These are phyloP conservation scores for Phytophthora pistaciae DNA, from an alignment of 352 stramenopile species.

Conservation along the genomic window DNA sequence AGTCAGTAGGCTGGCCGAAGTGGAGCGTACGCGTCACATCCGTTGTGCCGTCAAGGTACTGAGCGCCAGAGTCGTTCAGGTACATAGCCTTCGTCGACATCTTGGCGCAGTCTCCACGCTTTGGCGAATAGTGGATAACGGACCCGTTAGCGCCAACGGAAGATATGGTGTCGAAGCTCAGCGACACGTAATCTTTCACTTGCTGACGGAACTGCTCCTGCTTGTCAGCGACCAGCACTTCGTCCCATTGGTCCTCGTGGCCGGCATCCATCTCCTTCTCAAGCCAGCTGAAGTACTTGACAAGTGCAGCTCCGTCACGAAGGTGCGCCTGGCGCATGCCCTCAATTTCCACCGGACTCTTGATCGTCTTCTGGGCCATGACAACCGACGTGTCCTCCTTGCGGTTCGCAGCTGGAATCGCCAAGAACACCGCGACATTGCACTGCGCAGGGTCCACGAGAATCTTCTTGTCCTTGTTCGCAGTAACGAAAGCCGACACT, in stretches of 20 bases:
- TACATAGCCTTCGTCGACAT: constrained; percentile 96
- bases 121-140: constrained; percentile 96
- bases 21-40: constrained; percentile 99
- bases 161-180: constrained; percentile 99
- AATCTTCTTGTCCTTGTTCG: constrained; percentile 67
- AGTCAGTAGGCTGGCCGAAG: constrained; percentile 93
- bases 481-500: constrained; percentile 55
- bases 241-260: constrained; percentile 66
- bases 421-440: constrained; percentile 87
- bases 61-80: constrained; percentile 98
- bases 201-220: constrained; percentile 90
- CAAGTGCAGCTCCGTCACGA: constrained; percentile 95
- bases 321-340: constrained; percentile 96
- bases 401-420: constrained; percentile 73
- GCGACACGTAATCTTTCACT: constrained; percentile 91
- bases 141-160: constrained; percentile 97
- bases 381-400: constrained; percentile 84
- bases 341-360: constrained; percentile 96
- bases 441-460: constrained; percentile 85
- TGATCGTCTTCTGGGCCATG: constrained; percentile 92
- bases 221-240: constrained; percentile 92
- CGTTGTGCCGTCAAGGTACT: constrained; percentile 99
- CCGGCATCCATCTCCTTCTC: constrained; percentile 74
- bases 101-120: constrained; percentile 80
- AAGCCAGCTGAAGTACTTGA: constrained; percentile 95